A percentile compares a stretch with the other conserved stretches of the same genome.
These are phyloP conservation scores for Arthrobotrys pseudoclavata DNA, from an alignment of 2,329 filamentous ascomycete genomes.

Conservation along the genomic window DNA sequence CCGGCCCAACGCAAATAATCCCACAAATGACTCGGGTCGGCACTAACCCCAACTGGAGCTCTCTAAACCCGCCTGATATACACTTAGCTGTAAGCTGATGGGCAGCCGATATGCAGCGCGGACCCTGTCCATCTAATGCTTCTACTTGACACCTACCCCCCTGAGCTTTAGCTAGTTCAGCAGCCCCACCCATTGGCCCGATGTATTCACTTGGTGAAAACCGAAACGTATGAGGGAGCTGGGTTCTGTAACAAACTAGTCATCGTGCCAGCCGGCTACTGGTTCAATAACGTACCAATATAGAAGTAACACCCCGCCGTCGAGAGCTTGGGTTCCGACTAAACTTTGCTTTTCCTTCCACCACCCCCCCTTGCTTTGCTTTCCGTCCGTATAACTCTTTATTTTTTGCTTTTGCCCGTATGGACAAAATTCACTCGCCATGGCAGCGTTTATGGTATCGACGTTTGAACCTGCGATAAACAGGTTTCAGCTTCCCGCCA, in stretches of 20 bases:
- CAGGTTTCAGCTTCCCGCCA: conserved; percentile 40
- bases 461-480: conserved; percentile 38
- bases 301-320: conserved; percentile 17
- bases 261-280: neutral
- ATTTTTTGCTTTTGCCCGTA: conserved; percentile 15
- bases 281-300: neutral
- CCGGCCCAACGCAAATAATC: conserved; percentile 53
- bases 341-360: conserved; percentile 35
- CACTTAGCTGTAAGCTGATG: conserved; percentile 19
- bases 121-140: conserved; percentile 46
- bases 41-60: conserved; percentile 27
- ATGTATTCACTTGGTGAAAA: neutral
- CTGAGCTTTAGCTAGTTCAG: conserved; percentile 21
- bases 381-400: conserved; percentile 2
- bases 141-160: conserved; percentile 26
- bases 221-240: conserved; percentile 7
- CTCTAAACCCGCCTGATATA: conserved; percentile 8
- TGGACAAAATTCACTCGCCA: conserved; percentile 25
- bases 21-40: conserved; percentile 33
- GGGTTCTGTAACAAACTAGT: conserved; percentile 15
- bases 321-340: conserved; percentile 25
- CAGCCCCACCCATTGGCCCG: conserved; percentile 5
- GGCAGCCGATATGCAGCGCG: conserved; percentile 4
- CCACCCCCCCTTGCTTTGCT: neutral
- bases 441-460: conserved; percentile 21